Base-by-base conservation (phyloP, 129 eudicot genomes). In the Logfia minima region DNA sequence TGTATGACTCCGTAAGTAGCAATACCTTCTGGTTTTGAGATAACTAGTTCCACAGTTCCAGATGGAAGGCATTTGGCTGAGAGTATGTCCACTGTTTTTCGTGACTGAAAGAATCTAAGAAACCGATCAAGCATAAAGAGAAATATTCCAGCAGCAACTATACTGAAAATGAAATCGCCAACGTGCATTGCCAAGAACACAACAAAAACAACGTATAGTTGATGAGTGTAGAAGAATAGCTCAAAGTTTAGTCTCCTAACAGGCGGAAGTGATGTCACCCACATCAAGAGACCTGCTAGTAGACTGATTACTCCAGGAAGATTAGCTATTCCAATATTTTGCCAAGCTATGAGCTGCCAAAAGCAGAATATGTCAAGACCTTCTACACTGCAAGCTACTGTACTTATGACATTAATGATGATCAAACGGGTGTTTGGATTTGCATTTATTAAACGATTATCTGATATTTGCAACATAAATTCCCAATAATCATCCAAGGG, bases 41-140 rank as follows among this genome's bases (percentile, higher is more conserved):
- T 75, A 67, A 87, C 83, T 4, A 94, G 86, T 68, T 94, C 99
- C 43, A 91, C 84, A 9, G 96, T 87, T 71, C 96, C 99, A 68
- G 93, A 91, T 8, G 97, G 97, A 62, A 87, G 96, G 74, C 87
- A 77, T 75, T 77, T 89, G 19, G 96, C 97, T 9, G 99, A 91
- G 69, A 91, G 75, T 71, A 94, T 71, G 71, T 88, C 85, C 23
- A 91, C 97, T 5, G 88, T 89, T 70, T 74, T 89, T 75, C 92
- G 82, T 24, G 99, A 94, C 69, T 94, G 99, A 72, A 73, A 86
- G 85, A 91, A 89, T 81, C 99, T 83, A 58, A 94, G 83, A 69
- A 89, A 94, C 5, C 99, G 92, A 72, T 94, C 99, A 17, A 94
- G 90, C 92, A 94, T 89, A 78, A 89, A 94, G 18, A 94, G 86